Evolutionary conservation across 495 filamentous ascomycete species (phyloP).

Genomic region (Pyronema domesticum): DNA sequence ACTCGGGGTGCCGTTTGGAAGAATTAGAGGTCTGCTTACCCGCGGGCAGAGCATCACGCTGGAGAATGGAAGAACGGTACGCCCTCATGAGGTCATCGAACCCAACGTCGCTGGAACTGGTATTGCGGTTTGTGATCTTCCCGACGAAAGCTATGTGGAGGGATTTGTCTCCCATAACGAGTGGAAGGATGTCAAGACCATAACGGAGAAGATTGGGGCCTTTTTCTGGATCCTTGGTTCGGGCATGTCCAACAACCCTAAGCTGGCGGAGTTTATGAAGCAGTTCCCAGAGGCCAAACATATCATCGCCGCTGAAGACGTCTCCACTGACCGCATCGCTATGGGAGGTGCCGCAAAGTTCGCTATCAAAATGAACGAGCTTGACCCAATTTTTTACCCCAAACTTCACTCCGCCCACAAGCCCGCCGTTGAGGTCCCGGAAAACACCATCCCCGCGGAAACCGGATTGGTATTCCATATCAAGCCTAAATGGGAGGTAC

Average conservation of each 20-base stretch:
- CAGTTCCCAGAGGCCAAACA: slow-evolving; percentile 45
- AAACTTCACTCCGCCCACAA: slow-evolving; percentile 40
- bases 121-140: slow-evolving; percentile 65
- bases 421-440: slow-evolving; percentile 6
- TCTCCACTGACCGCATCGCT: slow-evolving; percentile 52
- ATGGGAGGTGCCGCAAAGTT: slow-evolving; percentile 44
- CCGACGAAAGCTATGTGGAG: slow-evolving; percentile 46
- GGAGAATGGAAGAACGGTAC: slow-evolving; percentile 37
- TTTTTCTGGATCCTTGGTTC: slow-evolving; percentile 69
- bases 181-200: slow-evolving; percentile 41
- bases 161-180: slow-evolving; percentile 50
- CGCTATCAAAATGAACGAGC: slow-evolving; percentile 44
- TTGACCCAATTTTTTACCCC: slow-evolving; percentile 52
- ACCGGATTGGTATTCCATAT: slow-evolving; percentile 39
- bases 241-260: slow-evolving; percentile 42
- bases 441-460: slow-evolving; percentile 14
- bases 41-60: slow-evolving; percentile 35
- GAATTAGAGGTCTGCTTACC: slow-evolving; percentile 35
- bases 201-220: slow-evolving; percentile 47
- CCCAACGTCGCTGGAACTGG: slow-evolving; percentile 35
- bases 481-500: slow-evolving; percentile 40
- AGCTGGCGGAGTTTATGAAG: slow-evolving; percentile 49
- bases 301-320: slow-evolving; percentile 52
- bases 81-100: slow-evolving; percentile 39
- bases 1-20: slow-evolving; percentile 37